Evolutionary conservation across 1,284 basidiomycete genomes (phyloP).

Genomic region (Cutaneotrichosporon sp.): DNA sequence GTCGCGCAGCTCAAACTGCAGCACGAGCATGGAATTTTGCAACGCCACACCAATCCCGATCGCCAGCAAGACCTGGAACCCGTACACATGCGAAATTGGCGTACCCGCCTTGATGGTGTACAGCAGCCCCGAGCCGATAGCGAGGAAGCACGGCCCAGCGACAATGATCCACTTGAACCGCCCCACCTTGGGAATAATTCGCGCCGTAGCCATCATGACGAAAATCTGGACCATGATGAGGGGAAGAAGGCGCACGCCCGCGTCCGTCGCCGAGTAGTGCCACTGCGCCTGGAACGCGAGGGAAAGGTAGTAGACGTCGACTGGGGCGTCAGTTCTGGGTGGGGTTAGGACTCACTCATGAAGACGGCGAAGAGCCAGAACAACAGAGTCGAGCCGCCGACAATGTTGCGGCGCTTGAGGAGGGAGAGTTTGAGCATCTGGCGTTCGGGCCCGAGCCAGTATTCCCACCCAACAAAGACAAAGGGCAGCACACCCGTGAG

Average conservation of each 20-base stretch:
- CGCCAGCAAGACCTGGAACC: constrained; percentile 42
- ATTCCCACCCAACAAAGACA: constrained; percentile 43
- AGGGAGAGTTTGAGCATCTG: constrained; percentile 48
- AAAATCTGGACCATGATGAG: constrained; percentile 44
- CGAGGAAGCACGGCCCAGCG: constrained; percentile 35
- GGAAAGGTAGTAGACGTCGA: constrained; percentile 39
- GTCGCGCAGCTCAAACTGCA: constrained; percentile 40
- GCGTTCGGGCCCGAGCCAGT: constrained; percentile 38
- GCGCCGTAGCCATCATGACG: constrained; percentile 37
- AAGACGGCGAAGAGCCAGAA: constrained; percentile 34
- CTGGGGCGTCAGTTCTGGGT: constrained; percentile 26
- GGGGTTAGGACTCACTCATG: constrained; percentile 29
- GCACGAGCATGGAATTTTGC: constrained; percentile 42
- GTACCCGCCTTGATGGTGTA: constrained; percentile 36
- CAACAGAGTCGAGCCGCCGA: constrained; percentile 7
- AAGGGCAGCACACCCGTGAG: constrained; percentile 38
- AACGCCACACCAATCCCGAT: constrained; percentile 40
- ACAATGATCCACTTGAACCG: constrained; percentile 43
- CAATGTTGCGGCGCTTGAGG: constrained; percentile 40
- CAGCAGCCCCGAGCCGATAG: constrained; percentile 38
- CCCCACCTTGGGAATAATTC: constrained; percentile 38
- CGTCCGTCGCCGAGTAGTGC: constrained; percentile 41
- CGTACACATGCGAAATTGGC: constrained; percentile 31
- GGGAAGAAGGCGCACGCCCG: constrained; percentile 43
- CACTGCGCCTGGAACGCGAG: constrained; percentile 41